phyloP scores from a whole-genome alignment of 2,329 filamentous ascomycete species.

The Chrysosporium keratinophilum region DNA sequence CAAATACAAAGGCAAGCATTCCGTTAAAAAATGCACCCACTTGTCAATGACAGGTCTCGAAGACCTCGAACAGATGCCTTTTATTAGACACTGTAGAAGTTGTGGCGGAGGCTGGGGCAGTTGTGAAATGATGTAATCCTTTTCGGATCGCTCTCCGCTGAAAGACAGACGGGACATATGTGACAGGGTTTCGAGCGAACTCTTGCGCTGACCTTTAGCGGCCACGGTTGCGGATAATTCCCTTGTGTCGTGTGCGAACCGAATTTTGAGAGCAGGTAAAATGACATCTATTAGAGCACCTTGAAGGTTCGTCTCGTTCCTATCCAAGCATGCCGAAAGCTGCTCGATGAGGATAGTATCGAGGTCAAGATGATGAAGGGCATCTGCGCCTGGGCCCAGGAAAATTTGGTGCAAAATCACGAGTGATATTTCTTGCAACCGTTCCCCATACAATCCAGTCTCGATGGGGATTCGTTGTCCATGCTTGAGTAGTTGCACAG shows the following conservation, averaged over 20 bases:
- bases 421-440: conserved; percentile 61
- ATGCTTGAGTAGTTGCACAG: conserved; percentile 10
- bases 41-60: conserved; percentile 75
- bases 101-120: conserved; percentile 52
- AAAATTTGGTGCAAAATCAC: conserved; percentile 48
- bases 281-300: conserved; percentile 69
- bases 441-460: conserved; percentile 44
- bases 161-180: conserved; percentile 38
- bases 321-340: conserved; percentile 50
- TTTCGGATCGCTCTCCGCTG: conserved; percentile 37
- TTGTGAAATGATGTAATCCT: conserved; percentile 27
- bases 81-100: conserved; percentile 67
- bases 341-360: conserved; percentile 61
- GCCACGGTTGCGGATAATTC: conserved; percentile 24
- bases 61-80: conserved; percentile 63
- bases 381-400: conserved; percentile 31
- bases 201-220: conserved; percentile 29
- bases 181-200: conserved; percentile 32
- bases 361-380: conserved; percentile 43
- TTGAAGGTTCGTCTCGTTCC: conserved; percentile 60
- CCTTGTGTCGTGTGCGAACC: conserved; percentile 29
- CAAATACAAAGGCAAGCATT: conserved; percentile 73
- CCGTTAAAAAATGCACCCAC: conserved; percentile 78
- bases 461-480: neutral
- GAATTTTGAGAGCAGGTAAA: conserved; percentile 60